These are phyloP conservation scores for Iris macrosiphon DNA, from an alignment of 106 monocot species.

Conservation along the genomic window DNA sequence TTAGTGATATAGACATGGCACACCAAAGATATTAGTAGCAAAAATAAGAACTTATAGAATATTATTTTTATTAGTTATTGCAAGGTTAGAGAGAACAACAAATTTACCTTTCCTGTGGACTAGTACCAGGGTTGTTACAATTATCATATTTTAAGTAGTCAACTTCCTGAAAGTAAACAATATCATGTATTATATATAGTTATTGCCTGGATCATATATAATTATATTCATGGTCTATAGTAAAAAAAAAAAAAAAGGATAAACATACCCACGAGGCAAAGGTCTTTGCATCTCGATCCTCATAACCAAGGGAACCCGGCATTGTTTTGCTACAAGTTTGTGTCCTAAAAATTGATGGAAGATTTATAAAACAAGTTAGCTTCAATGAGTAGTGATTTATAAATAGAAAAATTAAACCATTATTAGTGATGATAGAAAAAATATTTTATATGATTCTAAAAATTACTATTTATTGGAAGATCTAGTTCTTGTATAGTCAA, in stretches of 20 bases:
- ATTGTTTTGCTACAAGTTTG: constrained; percentile 56
- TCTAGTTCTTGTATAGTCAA: no score
- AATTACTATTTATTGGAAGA: no score
- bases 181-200: no score
- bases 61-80: background rate
- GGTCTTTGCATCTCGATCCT: constrained; percentile 73
- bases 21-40: no score
- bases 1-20: no score
- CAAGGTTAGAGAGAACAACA: background rate
- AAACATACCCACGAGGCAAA: constrained; percentile 78
- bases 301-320: constrained; percentile 76
- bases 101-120: constrained; percentile 36
- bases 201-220: no score
- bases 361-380: no score
- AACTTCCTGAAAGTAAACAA: constrained; percentile 28
- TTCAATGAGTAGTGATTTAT: no score
- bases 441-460: no score
- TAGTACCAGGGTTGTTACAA: constrained; percentile 35
- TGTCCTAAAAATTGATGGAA: constrained; percentile 31
- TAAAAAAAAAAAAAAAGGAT: no score
- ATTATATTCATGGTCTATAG: background rate
- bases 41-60: background rate
- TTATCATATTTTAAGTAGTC: constrained; percentile 88
- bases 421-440: no score
- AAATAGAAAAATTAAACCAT: no score